These are phyloP conservation scores for Neoarthrinium moseri DNA, from an alignment of 2,329 filamentous ascomycete genomes.

Conservation along the genomic window DNA sequence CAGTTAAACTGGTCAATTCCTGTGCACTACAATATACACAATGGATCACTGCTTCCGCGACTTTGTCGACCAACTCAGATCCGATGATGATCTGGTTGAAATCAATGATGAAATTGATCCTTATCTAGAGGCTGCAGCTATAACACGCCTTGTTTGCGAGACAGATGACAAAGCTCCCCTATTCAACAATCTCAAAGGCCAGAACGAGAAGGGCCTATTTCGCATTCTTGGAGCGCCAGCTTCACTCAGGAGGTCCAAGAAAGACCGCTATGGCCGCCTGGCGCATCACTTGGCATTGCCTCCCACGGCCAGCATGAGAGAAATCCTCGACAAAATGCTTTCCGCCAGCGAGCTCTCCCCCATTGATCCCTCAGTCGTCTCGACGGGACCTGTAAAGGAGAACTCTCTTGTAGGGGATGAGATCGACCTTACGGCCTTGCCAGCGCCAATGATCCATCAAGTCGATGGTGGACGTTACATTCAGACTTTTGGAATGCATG, in stretches of 20 bases:
- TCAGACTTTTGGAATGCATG: conserved; percentile 49
- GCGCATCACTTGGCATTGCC: conserved; percentile 40
- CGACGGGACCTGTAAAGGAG: conserved; percentile 42
- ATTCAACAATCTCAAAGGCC: conserved; percentile 50
- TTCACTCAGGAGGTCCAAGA: conserved; percentile 30
- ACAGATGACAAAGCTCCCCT: conserved; percentile 45
- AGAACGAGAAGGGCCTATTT: conserved; percentile 41
- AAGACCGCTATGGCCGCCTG: conserved; percentile 37
- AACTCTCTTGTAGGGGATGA: conserved; percentile 33
- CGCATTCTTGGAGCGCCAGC: conserved; percentile 45
- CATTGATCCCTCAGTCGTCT: conserved; percentile 30
- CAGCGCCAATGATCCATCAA: conserved; percentile 40
- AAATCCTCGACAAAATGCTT: conserved; percentile 41
- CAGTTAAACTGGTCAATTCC: too few species aligned
- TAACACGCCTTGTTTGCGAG: conserved; percentile 44
- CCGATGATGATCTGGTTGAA: conserved; percentile 42
- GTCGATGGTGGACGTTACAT: conserved; percentile 48
- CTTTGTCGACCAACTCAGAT: conserved; percentile 41
- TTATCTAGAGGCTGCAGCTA: conserved; percentile 44
- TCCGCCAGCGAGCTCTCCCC: conserved; percentile 29
- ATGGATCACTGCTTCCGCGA: conserved; percentile 37
- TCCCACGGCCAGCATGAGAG: conserved; percentile 31
- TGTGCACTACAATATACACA: too few species aligned
- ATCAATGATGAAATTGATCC: conserved; percentile 42
- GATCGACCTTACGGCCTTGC: conserved; percentile 41